Conservation (phyloP, 1,284 basidiomycete species). For the Apiotrichum siamense region DNA sequence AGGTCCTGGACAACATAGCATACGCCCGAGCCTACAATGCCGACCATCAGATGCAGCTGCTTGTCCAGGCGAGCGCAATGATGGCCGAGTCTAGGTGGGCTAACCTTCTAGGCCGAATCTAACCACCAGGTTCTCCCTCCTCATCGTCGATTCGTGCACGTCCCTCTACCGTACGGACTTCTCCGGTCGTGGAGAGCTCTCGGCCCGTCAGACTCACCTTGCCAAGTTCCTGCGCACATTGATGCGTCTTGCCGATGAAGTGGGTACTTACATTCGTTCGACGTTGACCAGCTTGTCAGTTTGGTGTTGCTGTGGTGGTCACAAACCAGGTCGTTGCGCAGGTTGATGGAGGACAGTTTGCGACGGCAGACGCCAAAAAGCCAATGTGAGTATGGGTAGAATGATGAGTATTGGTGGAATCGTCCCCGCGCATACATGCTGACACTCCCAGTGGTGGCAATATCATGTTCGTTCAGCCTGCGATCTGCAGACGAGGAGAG, state of each 20-base stretch:
- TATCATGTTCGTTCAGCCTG: conserved; percentile 56
- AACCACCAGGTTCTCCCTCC: conserved; percentile 72
- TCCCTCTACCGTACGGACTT: conserved; percentile 96
- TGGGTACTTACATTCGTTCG: conserved; percentile 41
- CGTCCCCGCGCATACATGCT: conserved; percentile 2
- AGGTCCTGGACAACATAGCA: conserved; percentile 96
- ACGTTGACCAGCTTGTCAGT: conserved; percentile 52
- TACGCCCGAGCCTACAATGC: conserved; percentile 98
- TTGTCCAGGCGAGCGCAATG: conserved; percentile 88
- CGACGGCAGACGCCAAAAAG: conserved; percentile 78
- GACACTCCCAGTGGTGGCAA: conserved; percentile 62
- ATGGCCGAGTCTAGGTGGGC: conserved; percentile 91
- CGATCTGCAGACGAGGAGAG: not conserved
- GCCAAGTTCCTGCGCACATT: conserved; percentile 92
- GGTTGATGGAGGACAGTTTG: conserved; percentile 86
- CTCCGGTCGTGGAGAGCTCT: conserved; percentile 89
- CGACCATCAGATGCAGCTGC: conserved; percentile 88
- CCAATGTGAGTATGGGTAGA: conserved; percentile 72
- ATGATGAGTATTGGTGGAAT: not conserved
- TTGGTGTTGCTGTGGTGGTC: conserved; percentile 93
- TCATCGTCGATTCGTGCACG: conserved; percentile 96
- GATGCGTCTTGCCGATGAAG: conserved; percentile 92
- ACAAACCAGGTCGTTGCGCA: conserved; percentile 99
- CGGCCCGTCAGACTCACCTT: conserved; percentile 92
- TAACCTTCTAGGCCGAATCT: not conserved